These are phyloP conservation scores for Amanita polypyramis DNA, from an alignment of 768 basidiomycete species.

Conservation along the genomic window DNA sequence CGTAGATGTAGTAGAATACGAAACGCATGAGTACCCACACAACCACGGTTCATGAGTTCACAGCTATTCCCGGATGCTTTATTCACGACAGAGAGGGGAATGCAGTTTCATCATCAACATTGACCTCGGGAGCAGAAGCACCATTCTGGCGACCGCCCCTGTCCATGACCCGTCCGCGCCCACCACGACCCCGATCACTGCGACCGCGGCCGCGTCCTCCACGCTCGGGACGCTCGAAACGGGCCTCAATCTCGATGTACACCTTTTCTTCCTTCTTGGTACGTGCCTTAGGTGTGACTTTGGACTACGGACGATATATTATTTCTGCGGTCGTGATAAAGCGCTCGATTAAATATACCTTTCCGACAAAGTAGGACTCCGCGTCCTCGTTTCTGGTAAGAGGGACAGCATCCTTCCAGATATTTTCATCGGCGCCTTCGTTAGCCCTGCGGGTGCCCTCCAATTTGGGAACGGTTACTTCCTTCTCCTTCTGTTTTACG, in stretches of 20 bases:
- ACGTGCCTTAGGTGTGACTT: slow-evolving; percentile 51
- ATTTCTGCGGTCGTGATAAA: neutral
- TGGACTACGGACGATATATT: slow-evolving; percentile 34
- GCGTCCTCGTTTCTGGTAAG: slow-evolving; percentile 64
- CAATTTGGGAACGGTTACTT: slow-evolving; percentile 60
- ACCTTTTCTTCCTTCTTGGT: slow-evolving; percentile 86
- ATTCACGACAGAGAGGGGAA: slow-evolving; percentile 78
- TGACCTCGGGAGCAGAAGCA: slow-evolving; percentile 30
- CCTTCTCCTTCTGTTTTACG: slow-evolving; percentile 66
- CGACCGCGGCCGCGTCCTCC: slow-evolving; percentile 38
- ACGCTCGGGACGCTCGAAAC: slow-evolving; percentile 74
- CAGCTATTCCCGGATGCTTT: neutral
- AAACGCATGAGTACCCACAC: slow-evolving; percentile 4
- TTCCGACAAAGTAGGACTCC: slow-evolving; percentile 77
- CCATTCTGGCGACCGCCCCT: slow-evolving; percentile 35
- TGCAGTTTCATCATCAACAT: slow-evolving; percentile 75
- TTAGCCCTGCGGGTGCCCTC: slow-evolving; percentile 70
- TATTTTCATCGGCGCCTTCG: slow-evolving; percentile 59
- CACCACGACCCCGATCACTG: slow-evolving; percentile 32
- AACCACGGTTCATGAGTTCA: neutral
- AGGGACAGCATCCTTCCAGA: slow-evolving; percentile 65
- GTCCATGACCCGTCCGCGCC: slow-evolving; percentile 30
- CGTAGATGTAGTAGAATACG: slow-evolving; percentile 1
- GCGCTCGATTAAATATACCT: slow-evolving; percentile 40
- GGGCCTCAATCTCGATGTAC: slow-evolving; percentile 85